Base-by-base conservation (phyloP, 2,329 filamentous ascomycete genomes). In the Passalora sequoiae region DNA sequence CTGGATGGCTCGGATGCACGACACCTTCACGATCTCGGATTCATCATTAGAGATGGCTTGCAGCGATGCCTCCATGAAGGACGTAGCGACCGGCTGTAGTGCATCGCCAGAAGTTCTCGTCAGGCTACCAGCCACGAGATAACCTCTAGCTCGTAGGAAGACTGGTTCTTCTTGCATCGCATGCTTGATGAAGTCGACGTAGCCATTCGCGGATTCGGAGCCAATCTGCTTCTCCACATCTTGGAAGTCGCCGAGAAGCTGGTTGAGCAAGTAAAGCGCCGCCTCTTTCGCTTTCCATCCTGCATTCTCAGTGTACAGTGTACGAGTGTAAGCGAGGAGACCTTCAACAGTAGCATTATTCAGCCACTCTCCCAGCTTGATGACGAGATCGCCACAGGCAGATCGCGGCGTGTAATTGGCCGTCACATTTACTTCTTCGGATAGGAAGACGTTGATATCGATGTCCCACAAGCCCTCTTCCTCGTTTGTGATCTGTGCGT, bases 391-490 rank as follows among this genome's bases (percentile, higher is more conserved):
- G 37, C 89, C 89, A 51, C 88, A 92, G 29, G 91, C 92, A 13
- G 88, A 94, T 54, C 92, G 81, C 10, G 92, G 86, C 0, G 92
- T 96, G 68, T 97, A 98, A 65, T 97, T 97, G 22, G 89, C 86
- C 9, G 89, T 95, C 13, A 96, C 85, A 2, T 89, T 91, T 2
- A 88, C 91, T 68, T 97, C 91, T 66, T 98, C 92, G 1, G 89
- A 91, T 35, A 98, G 75, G 66, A 94, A 98, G 2, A 98, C 77
- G 46, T 94, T 97, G 55, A 94, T 85, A 65, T 98, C 92, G 50
- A 96, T 88, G 56, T 96, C 88, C 92, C 92, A 98, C 7, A 98
- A 69, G 6, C 86, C 88, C 67, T 96, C 88, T 61, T 97, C 92
- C 64, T 98, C 92, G 20, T 80, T 82, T 2, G 86, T 89, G 56